Base-by-base conservation (phyloP, 257 asterid species). In the Jacaranda mimosifolia region DNA sequence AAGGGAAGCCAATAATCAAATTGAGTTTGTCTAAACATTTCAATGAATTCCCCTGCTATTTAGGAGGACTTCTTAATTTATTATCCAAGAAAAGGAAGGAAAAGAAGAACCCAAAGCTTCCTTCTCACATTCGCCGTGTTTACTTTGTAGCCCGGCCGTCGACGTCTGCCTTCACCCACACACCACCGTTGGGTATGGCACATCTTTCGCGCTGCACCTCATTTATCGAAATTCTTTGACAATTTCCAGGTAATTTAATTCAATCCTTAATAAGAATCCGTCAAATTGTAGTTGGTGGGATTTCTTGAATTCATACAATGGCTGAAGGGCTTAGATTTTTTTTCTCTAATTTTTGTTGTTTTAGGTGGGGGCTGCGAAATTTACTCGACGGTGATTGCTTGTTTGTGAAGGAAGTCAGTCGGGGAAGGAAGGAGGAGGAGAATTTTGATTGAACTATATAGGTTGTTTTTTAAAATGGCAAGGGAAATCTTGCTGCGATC, bases 401-500 rank as follows among this genome's bases (percentile, higher is more conserved):
- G 69, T 55, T 38, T 17, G 71, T 67, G 70, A 38, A 26, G 39
- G 40, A 26, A 17, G n/a, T 12, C 32, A 70, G 11, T 21, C 35
- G 60, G 26, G 36, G 56, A n/a, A 63, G 58, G 57, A 32, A 18
- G 56, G 12, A 63, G 58, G 57, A 32, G 42, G 32, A n/a, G 53
- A 46, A 75, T 64, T 52, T 68, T 57, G 75, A 68, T 42, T 26
- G 32, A 26, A 26, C 32, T 26, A 26, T 26, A 26, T 26, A 26
- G 32, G 32, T 26, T 26, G 32, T 38, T 55, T 42, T 15, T 15
- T 5, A 18, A 26, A 52, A 91, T 89, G 97, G 53, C 90, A 51
- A 85, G 70, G 69, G 91, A 86, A 64, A 64, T 85, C 71, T 32
- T 79, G 52, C 72, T 88, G 72, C 90, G 81, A 7, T 26, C 87